Evolutionary conservation across 768 basidiomycete species (phyloP).

Genomic region (Epithele typhae): DNA sequence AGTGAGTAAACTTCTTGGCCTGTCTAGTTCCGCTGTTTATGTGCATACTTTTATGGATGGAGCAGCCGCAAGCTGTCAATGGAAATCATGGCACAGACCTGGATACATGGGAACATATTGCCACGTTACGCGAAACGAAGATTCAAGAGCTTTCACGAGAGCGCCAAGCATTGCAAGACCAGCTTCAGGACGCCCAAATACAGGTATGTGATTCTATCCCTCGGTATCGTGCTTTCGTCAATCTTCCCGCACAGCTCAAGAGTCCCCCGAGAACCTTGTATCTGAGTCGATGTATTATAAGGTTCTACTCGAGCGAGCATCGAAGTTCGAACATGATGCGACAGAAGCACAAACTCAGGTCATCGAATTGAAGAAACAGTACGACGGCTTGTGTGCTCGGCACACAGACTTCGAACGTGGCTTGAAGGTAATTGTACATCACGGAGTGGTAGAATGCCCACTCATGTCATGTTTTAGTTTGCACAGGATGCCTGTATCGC

Average conservation of each 20-base stretch:
- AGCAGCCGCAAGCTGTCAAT: slow-evolving; percentile 40
- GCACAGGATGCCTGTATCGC: slow-evolving; percentile 48
- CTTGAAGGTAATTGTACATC: slow-evolving; percentile 7
- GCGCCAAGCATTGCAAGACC: slow-evolving; percentile 38
- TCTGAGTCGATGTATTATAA: slow-evolving; percentile 50
- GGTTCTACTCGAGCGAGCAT: slow-evolving; percentile 49
- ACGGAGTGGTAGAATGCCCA: background rate
- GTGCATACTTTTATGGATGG: slow-evolving; percentile 36
- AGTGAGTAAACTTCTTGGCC: slow-evolving; percentile 41
- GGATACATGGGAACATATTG: slow-evolving; percentile 37
- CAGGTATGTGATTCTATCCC: slow-evolving; percentile 34
- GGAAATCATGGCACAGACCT: slow-evolving; percentile 30
- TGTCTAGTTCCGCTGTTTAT: too few relatives aligned
- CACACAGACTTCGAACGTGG: slow-evolving; percentile 9
- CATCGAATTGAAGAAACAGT: slow-evolving; percentile 38
- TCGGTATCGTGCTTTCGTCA: background rate
- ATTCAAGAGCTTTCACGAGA: slow-evolving; percentile 47
- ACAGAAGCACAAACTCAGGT: slow-evolving; percentile 37
- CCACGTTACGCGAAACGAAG: slow-evolving; percentile 36
- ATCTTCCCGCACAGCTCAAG: slow-evolving; percentile 17
- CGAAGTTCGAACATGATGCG: slow-evolving; percentile 39
- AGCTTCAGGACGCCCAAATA: slow-evolving; percentile 40
- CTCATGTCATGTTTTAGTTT: slow-evolving; percentile 21
- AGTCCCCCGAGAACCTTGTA: slow-evolving; percentile 42
- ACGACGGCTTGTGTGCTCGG: slow-evolving; percentile 33